These are phyloP conservation scores for Zoysia pacifica DNA, from an alignment of 176 grass and related monocot genomes.

Conservation along the genomic window DNA sequence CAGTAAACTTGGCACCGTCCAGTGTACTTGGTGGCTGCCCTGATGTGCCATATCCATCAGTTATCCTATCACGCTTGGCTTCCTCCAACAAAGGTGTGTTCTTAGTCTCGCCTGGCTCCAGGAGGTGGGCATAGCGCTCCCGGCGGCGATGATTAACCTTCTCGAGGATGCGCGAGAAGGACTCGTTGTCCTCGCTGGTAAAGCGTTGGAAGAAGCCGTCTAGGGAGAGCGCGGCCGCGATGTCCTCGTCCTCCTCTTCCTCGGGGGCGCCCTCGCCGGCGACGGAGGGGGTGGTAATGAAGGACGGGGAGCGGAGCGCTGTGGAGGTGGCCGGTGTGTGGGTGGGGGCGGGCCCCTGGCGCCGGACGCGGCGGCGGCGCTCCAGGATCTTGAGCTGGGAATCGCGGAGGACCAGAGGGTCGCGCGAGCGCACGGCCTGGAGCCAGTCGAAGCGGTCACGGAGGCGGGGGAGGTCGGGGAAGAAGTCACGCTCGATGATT, in stretches of 20 bases:
- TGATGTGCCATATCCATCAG: slow-evolving; percentile 87
- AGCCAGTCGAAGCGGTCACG: slow-evolving; percentile 96
- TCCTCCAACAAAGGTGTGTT: slow-evolving; percentile 46
- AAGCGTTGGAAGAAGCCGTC: slow-evolving; percentile 73
- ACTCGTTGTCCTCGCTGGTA: slow-evolving; percentile 98
- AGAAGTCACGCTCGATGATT: slow-evolving; percentile 95
- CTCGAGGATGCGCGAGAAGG: slow-evolving; percentile 84
- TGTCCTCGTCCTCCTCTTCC: slow-evolving; percentile 42
- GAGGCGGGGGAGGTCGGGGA: slow-evolving; percentile 83
- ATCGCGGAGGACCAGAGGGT: slow-evolving; percentile 83
- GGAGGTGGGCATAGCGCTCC: slow-evolving; percentile 75
- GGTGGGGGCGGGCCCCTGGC: slow-evolving; percentile 35
- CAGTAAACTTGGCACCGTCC: slow-evolving; percentile 70
- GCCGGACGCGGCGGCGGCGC: slow-evolving; percentile 42
- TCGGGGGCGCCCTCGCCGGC: slow-evolving; percentile 4
- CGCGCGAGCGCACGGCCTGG: slow-evolving; percentile 75
- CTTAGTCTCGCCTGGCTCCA: slow-evolving; percentile 49
- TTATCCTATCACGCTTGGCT: slow-evolving; percentile 70
- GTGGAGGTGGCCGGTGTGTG: slow-evolving; percentile 63
- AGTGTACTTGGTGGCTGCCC: slow-evolving; percentile 73
- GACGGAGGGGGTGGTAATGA: slow-evolving; percentile 35
- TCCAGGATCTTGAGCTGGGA: slow-evolving; percentile 97
- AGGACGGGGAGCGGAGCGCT: slow-evolving; percentile 61
- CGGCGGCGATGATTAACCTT: slow-evolving; percentile 80
- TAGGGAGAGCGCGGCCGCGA: slow-evolving; percentile 60